Evolutionary conservation across 148 eudicot species (phyloP), one percentile per base, ranked within the genome.

Genomic region (Rheum nobile): DNA sequence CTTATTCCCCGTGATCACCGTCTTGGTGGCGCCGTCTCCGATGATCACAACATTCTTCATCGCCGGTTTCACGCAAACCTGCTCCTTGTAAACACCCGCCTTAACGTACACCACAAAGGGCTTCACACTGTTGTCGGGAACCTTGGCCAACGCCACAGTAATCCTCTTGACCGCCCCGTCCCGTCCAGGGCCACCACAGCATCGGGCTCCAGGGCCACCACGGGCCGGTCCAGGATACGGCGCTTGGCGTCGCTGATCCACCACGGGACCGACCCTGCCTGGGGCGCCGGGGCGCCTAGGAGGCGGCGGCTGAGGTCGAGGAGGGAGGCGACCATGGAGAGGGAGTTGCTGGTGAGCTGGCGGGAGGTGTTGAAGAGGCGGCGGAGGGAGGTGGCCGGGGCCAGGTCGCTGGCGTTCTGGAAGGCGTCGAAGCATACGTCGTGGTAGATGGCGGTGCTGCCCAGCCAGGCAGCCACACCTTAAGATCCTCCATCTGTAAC

Each of bases 1-100:
- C 68, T 78, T 72, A 5, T 74, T 79, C 24, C 93, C 88, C 0
- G 89, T 86, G 54, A 92, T 85, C 79, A 78, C 85, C 0, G 97
- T 84, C 79, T 87, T 90, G n/a, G 83, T 88, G 0, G 90, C 89
- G 0, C 97, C 97, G 61, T 91, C 97, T 10, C 97, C 93, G 21
- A 89, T 52, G 0, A 91, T 67, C 41, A 89, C 75, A 39, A 89
- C 76, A 75, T 89, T 77, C 10, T 80, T 83, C 84, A 81, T 41
- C 75, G 75, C 69, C 24, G 75, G 78, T 1, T 67, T 50, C 2
- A 91, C 65, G 4, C 24, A 38, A 41, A 91, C 81, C 55, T 83
- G 77, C 84, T 91, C 97, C 0, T 81, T 76, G 71, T 91, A 91
- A 72, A 89, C 86, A 29, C 93, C 97, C 71, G 80, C 88, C 83